These are phyloP conservation scores for Anthracocystis panici-leucophaei DNA, from an alignment of 1,284 basidiomycete species.

Conservation along the genomic window DNA sequence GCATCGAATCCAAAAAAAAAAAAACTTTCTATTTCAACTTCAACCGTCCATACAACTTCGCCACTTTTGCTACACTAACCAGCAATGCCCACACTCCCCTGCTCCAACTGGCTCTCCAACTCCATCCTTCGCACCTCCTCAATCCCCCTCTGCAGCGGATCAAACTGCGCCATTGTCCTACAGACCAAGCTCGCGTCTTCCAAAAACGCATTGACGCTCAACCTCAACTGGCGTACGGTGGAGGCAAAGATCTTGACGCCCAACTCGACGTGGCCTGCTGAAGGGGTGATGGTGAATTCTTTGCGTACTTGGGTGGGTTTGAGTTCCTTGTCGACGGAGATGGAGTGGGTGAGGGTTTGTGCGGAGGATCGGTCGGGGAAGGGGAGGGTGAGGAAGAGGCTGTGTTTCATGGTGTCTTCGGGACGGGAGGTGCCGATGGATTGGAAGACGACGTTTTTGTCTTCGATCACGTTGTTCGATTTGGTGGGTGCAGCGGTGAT, in stretches of 20 bases:
- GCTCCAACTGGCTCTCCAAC: slow-evolving; percentile 51
- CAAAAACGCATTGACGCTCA: slow-evolving; percentile 59
- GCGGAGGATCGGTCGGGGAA: slow-evolving; percentile 48
- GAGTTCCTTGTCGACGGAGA: slow-evolving; percentile 60
- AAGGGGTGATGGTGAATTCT: slow-evolving; percentile 28
- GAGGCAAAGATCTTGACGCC: slow-evolving; percentile 57
- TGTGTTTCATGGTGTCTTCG: slow-evolving; percentile 39
- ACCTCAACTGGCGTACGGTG: slow-evolving; percentile 57
- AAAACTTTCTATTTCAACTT: background rate
- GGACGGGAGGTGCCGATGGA: slow-evolving; percentile 38
- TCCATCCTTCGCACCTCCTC: slow-evolving; percentile 40
- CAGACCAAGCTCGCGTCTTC: slow-evolving; percentile 56
- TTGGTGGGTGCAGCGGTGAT: slow-evolving; percentile 10
- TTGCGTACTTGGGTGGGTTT: slow-evolving; percentile 60
- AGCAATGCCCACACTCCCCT: slow-evolving; percentile 56
- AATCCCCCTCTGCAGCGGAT: slow-evolving; percentile 32
- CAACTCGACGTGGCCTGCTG: slow-evolving; percentile 21
- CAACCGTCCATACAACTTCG: background rate
- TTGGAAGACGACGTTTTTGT: slow-evolving; percentile 35
- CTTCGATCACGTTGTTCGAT: background rate
- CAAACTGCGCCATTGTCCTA: slow-evolving; percentile 56
- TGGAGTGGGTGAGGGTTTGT: slow-evolving; percentile 40
- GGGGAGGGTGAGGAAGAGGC: slow-evolving; percentile 53
- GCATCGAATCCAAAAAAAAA: background rate
- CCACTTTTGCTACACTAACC: slow-evolving; percentile 20